Base-by-base conservation (phyloP, 1,139 yeast genomes). In the Geotrichum citri-aurantii region DNA sequence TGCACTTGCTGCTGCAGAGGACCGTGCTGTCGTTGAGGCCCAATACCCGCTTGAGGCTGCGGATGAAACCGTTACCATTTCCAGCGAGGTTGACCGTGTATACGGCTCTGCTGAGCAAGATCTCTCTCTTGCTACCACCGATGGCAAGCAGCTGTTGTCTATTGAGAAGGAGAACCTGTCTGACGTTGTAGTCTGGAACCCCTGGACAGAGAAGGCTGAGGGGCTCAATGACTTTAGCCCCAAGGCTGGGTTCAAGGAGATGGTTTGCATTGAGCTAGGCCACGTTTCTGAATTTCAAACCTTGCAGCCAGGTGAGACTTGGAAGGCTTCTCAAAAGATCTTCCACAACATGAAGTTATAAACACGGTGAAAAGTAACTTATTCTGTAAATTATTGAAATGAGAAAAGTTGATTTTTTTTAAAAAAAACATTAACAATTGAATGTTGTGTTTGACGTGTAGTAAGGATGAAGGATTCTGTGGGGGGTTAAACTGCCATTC, bases 171-270 rank as follows among this genome's bases (percentile, higher is more conserved):
- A 74, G 31, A 84, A 85, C 66, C 77, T 92, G 64, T 91, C 88
- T 2, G 98, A 93, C 70, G 82, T 90, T 24, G 98, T 93, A 54
- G 97, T 93, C 57, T 93, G 99, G 99, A 93, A 93, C 72, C 99
- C 99, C 27, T 93, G 98, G 99, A 78, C 81, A 65, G 81, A 86
- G 57, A 88, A 88, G 71, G 83, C 95, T 24, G 78, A 75, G 31
- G 86, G 86, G 1, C 88, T 93, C 92, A 85, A 78, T 44, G 99
- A 93, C 73, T 93, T 92, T 70, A 81, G 79, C 66, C 99, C 99
- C 57, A 90, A 88, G 70, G 72, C 76, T 57, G 98, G 97, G 3
- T 93, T 79, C 76, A 79, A 84, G 65, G 78, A 85, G 54, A 92
- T 93, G 98, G 81, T 93, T 61, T 93, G 99, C 75, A 82, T 93